Evolutionary conservation across 2,329 filamentous ascomycete genomes (phyloP), one percentile per base, ranked within the genome.

Genomic region (Trichoderma atroviride): DNA sequence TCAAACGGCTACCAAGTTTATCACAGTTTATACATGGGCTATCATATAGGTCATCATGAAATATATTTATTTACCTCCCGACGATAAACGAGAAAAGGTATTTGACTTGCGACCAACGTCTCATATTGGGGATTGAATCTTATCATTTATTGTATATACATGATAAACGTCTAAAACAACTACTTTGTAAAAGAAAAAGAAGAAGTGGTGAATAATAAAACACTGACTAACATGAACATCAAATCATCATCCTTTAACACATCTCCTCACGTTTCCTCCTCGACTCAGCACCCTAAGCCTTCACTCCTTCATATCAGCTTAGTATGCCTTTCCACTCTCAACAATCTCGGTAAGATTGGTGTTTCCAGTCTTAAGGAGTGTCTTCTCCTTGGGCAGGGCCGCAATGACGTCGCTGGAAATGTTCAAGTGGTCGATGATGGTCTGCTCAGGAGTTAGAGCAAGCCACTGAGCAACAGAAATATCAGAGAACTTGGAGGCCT

Each of bases 381-480:
- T 81, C 76, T 83, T 84, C 31, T 81, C 76, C 73, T 76, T 79
- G 1, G 82, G 81, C 4, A 81, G 70, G 3, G 69, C 73, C 57
- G 80, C 78, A 37, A 83, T 71, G 2, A 82, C 71, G 1, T 73
- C 73, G 40, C 83, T 79, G 0, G 76, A 74, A 14, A 83, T 69
- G 57, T 79, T 82, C 68, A 89, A 75, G 0, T 86, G 88, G 73
- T 89, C 87, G 70, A 84, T 81, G 52, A 89, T 79, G n/a, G 88
- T 83, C 77, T 88, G 87, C 56, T 81, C 81, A 0, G 87, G 86
- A 2, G 86, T 88, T 31, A 88, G 76, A 0, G 85, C 86, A 5
- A 89, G 77, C 87, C 87, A 88, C 76, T 89, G 86, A 0, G 84
- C 83, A 5, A 87, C 83, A 67, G 82, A 85, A 69, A 88, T 83